phyloP scores from a whole-genome alignment of 441 rosid species.

The Dalechampia spathulata region DNA sequence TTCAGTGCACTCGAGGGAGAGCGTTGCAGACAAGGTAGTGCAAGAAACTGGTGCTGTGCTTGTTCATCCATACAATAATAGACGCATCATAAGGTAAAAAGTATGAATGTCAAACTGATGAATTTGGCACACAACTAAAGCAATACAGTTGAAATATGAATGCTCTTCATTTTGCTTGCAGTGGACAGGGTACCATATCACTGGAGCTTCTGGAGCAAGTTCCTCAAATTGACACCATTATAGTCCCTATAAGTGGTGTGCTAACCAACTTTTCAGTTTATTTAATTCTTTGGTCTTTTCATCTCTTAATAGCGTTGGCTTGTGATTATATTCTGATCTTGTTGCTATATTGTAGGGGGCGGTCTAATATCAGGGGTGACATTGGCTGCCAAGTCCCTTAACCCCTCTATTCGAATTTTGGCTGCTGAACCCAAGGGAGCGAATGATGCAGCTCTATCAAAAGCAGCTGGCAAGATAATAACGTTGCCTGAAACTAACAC shows the following conservation, averaged over 20 bases:
- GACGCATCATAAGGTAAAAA: slow-evolving; percentile 59
- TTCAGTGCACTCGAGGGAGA: slow-evolving; percentile 61
- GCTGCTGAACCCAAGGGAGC: slow-evolving; percentile 93
- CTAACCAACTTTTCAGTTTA: slow-evolving; percentile 2
- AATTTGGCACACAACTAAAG: neutral
- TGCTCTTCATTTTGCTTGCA: slow-evolving; percentile 21
- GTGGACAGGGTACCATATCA: slow-evolving; percentile 87
- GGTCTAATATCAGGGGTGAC: slow-evolving; percentile 87
- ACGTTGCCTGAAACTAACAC: slow-evolving; percentile 63
- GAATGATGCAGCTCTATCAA: slow-evolving; percentile 80
- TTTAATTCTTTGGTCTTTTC: neutral
- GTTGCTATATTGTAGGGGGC: slow-evolving; percentile 44
- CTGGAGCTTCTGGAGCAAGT: slow-evolving; percentile 77
- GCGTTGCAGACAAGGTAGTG: slow-evolving; percentile 47
- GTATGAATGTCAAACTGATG: neutral
- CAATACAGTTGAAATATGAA: neutral
- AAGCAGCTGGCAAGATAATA: slow-evolving; percentile 60
- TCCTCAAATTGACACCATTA: slow-evolving; percentile 56
- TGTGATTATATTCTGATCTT: no score
- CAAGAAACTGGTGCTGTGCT: slow-evolving; percentile 75
- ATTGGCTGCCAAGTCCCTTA: slow-evolving; percentile 81
- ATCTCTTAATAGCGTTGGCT: neutral
- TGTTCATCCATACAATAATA: slow-evolving; percentile 70
- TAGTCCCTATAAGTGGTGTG: slow-evolving; percentile 84
- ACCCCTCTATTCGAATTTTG: slow-evolving; percentile 65